Evolutionary conservation across 2,329 filamentous ascomycete species (phyloP).

Genomic region (Cladophialophora exuberans): DNA sequence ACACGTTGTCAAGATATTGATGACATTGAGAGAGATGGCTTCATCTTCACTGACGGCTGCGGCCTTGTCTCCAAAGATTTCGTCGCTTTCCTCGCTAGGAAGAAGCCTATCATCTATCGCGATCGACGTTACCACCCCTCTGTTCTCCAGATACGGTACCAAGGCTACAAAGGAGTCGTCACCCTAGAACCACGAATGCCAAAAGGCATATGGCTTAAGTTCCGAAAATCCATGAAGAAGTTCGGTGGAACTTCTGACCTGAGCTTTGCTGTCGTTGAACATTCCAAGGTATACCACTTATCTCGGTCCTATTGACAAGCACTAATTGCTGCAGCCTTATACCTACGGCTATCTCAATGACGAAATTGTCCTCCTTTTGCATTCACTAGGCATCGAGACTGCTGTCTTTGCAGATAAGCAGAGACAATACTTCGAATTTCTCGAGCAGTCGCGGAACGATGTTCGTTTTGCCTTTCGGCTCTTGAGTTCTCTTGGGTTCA

Average conservation of each 20-base stretch:
- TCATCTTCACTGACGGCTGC: conserved; percentile 7
- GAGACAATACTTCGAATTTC: background rate
- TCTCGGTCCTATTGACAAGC: background rate
- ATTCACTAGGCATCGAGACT: background rate
- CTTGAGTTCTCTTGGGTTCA: conserved; percentile 1
- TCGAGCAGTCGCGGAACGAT: background rate
- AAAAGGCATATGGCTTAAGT: conserved; percentile 8
- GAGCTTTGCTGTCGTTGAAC: conserved; percentile 9
- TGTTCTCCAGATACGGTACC: conserved; percentile 5
- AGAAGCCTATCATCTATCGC: conserved; percentile 3
- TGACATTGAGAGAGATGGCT: conserved; percentile 9
- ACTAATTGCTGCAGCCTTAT: background rate
- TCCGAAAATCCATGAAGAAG: conserved; percentile 10
- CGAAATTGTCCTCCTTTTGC: conserved; percentile 2
- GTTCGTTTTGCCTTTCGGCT: conserved; percentile 1
- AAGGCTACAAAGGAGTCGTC: conserved; percentile 3
- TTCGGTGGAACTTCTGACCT: conserved; percentile 7
- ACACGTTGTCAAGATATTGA: conserved; percentile 3
- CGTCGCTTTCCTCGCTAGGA: background rate
- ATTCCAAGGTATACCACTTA: background rate
- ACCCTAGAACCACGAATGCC: background rate
- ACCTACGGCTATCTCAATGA: conserved; percentile 9
- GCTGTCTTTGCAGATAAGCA: conserved; percentile 4
- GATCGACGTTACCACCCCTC: conserved; percentile 1
- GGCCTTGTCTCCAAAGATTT: conserved; percentile 1